Percentiles rank a stretch among this genome's conserved stretches.
These are phyloP conservation scores for Hordeum marinum DNA, from an alignment of 176 grass and related monocot species.

Conservation along the genomic window DNA sequence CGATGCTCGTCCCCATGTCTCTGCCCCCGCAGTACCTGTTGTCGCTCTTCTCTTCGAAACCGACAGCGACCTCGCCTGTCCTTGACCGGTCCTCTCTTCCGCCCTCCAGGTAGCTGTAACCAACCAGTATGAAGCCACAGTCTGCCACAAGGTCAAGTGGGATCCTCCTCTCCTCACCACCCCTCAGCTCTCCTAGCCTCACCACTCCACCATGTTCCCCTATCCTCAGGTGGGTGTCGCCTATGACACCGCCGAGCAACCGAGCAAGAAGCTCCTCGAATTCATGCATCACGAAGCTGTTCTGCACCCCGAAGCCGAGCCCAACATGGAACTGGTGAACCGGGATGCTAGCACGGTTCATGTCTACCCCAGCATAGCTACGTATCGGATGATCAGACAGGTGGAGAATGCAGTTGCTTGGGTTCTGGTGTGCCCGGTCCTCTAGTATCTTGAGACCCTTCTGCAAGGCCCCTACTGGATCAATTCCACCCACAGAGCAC, in stretches of 20 bases:
- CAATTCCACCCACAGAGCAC: conserved; percentile 66
- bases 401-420: conserved; percentile 77
- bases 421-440: conserved; percentile 82
- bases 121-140: conserved; percentile 56
- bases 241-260: conserved; percentile 71
- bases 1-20: conserved; percentile 33
- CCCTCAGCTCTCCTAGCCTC: conserved; percentile 70
- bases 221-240: conserved; percentile 70
- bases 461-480: conserved; percentile 65
- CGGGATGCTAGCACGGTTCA: conserved; percentile 33
- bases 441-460: conserved; percentile 87
- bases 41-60: conserved; percentile 53
- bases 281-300: conserved; percentile 77
- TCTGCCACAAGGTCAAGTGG: conserved; percentile 52
- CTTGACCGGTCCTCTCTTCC: conserved; percentile 56
- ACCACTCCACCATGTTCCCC: conserved; percentile 57
- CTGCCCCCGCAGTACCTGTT: conserved; percentile 13
- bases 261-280: conserved; percentile 80
- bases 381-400: conserved; percentile 55
- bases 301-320: conserved; percentile 64
- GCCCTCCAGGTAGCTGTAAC: conserved; percentile 74
- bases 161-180: conserved; percentile 88
- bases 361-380: conserved; percentile 25
- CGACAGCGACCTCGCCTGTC: conserved; percentile 54
- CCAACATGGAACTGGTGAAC: conserved; percentile 84